These are phyloP conservation scores for Asclepias syriaca DNA, from an alignment of 257 asterid genomes.

Conservation along the genomic window DNA sequence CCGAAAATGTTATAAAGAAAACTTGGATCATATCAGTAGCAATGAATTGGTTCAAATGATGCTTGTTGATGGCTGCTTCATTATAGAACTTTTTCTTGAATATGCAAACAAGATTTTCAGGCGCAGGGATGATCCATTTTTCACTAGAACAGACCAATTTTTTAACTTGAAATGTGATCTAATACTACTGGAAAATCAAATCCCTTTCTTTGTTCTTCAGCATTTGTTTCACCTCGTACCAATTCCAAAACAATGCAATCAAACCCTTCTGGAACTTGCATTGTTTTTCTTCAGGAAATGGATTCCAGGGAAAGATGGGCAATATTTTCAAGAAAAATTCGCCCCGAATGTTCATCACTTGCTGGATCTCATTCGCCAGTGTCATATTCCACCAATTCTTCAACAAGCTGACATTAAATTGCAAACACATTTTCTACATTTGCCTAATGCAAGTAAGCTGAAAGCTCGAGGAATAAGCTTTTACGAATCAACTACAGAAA, in stretches of 20 bases:
- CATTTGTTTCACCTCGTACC: slow-evolving; percentile 42
- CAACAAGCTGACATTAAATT: slow-evolving; percentile 9
- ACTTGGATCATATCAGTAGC: slow-evolving; percentile 13
- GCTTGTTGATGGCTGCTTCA: slow-evolving; percentile 81
- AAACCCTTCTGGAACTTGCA: slow-evolving; percentile 27
- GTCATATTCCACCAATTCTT: slow-evolving; percentile 41
- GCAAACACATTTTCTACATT: background rate
- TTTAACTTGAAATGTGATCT: slow-evolving; percentile 59
- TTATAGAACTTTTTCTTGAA: slow-evolving; percentile 65
- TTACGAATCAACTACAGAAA: slow-evolving; percentile 28
- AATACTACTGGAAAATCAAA: slow-evolving; percentile 69
- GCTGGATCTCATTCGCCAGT: slow-evolving; percentile 70
- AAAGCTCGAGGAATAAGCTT: slow-evolving; percentile 59
- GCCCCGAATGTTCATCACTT: slow-evolving; percentile 41
- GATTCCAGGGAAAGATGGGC: slow-evolving; percentile 34
- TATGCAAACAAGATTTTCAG: slow-evolving; percentile 42
- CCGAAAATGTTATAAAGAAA: slow-evolving; percentile 66
- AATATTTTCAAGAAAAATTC: slow-evolving; percentile 33
- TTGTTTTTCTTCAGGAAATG: slow-evolving; percentile 46
- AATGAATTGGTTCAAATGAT: slow-evolving; percentile 74
- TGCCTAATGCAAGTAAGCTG: slow-evolving; percentile 49
- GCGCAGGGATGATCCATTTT: slow-evolving; percentile 63
- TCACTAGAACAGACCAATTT: slow-evolving; percentile 54
- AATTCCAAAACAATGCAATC: slow-evolving; percentile 28
- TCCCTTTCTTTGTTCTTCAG: slow-evolving; percentile 68